Base-by-base conservation (phyloP, 2,329 filamentous ascomycete species). In the Aureobasidium sp. region DNA sequence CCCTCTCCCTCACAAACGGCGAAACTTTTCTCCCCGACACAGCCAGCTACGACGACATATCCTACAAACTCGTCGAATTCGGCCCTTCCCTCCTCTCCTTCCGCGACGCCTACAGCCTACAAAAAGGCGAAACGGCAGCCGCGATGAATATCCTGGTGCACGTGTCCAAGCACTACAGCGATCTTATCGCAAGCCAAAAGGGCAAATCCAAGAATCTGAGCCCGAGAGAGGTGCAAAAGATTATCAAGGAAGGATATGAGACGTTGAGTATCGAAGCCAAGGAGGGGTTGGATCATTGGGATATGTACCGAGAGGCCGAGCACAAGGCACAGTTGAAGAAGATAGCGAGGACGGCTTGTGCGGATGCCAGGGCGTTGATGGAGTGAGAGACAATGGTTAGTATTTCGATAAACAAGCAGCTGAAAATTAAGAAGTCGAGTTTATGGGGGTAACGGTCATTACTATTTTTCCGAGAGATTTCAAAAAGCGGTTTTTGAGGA, bases 201-300 rank as follows among this genome's bases (percentile, higher is more conserved):
- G 77, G 78, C 15, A 80, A 79, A 62, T 80, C 84, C 64, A 88
- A 85, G 69, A 85, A 89, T 67, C 77, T 97, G 64, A 96, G 90
- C 63, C 91, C 88, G 41, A 81, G 85, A 55, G 89, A 97, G 72
- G 91, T 99, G 42, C 87, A 88, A 45, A 88, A 89, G 67, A 89
- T 97, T 31, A 97, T 99, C 74, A 96, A 96, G 77, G 89, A 95
- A 73, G 94, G 94, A 0, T 97, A 97, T 71, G 93, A 97, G 74
- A 96, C 92, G 39, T 76, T 99, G 69, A 93, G 89, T 65, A 95
- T 99, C 61, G 90, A 95, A 75, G 86, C 90, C 0, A 91, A 87
- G 69, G 92, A 96, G 71, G 92, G 90, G 0, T 74, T 96, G 67
- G 92, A 93, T 72, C 85, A 86, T 41, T 96, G 91, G 90, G 89